Percentiles rank a stretch among this genome's conserved stretches.
These are phyloP conservation scores for Hymenoscyphus fraxineus DNA, from an alignment of 2,329 filamentous ascomycete species.

Conservation along the genomic window DNA sequence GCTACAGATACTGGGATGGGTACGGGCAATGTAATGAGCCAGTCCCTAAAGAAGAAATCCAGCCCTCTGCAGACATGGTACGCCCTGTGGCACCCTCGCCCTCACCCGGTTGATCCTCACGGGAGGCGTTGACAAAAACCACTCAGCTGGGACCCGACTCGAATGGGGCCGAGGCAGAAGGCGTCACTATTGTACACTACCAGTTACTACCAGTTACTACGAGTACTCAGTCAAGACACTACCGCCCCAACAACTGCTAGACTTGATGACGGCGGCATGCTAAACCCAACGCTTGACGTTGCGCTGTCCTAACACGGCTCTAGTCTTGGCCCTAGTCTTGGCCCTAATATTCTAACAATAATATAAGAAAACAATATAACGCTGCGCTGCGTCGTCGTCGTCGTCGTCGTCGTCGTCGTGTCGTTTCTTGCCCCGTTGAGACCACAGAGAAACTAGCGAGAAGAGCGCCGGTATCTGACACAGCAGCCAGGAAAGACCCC, in stretches of 20 bases:
- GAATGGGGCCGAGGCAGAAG: not conserved
- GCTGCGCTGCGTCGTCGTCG: not conserved
- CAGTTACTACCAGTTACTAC: too few species aligned
- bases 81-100: constrained; percentile 5
- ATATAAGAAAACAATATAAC: not conserved
- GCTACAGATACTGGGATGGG: too few species aligned
- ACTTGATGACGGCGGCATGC: not conserved
- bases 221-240: not conserved
- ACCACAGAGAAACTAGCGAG: constrained; percentile 1
- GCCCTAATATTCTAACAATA: too few species aligned
- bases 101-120: constrained; percentile 3
- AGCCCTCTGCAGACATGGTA: constrained; percentile 1
- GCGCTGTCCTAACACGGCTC: not conserved
- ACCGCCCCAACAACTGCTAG: not conserved
- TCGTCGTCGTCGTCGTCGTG: too few species aligned
- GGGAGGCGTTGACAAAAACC: constrained; percentile 4
- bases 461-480: constrained; percentile 4
- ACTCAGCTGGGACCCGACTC: constrained; percentile 3
- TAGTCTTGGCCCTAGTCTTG: not conserved
- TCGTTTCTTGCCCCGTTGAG: not conserved
- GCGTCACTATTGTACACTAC: not conserved
- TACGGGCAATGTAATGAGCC: too few species aligned
- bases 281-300: not conserved
- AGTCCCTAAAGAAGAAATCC: not conserved
- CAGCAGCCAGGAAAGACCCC: constrained; percentile 1